Base-by-base conservation (phyloP, 345 rosid species). In the Pseudoturritis turrita region DNA sequence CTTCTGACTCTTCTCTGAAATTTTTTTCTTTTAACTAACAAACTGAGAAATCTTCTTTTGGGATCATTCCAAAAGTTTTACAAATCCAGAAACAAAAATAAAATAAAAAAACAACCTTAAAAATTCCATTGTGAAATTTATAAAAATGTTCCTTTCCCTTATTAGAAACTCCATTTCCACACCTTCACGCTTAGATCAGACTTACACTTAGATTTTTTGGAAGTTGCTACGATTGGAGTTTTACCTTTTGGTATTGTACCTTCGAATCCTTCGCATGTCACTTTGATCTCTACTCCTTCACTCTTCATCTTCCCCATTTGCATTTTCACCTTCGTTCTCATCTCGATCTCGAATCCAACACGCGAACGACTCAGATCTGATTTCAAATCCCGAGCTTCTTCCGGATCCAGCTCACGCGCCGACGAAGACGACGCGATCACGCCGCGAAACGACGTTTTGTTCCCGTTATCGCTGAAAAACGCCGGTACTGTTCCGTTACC, bases 161-260 rank as follows among this genome's bases (percentile, higher is more conserved):
- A 1, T 8, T 33, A 33, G 37, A 76, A 49, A 56, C 80, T 89
- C 87, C 83, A 92, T 73, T 83, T 89, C 99, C 99, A 95, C 82
- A 95, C 81, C 91, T 88, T 95, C 68, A 95, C 47, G 41, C 94
- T 80, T 3, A 92, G 88, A 83, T 95, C 96, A 47, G 84, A 97
- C 85, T 83, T 82, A 75, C 99, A 95, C 74, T 85, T 79, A 2
- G 94, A 52, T 6, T 77, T 80, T 39, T 76, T 49, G 1, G 84
- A 74, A 0, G 73, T 71, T 0, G 97, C 99, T 62, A 85, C 78
- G 12, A 83, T 37, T 22, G 92, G 90, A 0, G 86, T 43, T 82
- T 92, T 90, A 29, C 96, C 89, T 81, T 80, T 88, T 0, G 99
- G 99, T 5, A 81, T 37, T 0, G 58, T 66, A 6, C 89, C 98